These are phyloP conservation scores for Sporothrix globosa DNA, from an alignment of 2,329 filamentous ascomycete genomes.

Conservation along the genomic window DNA sequence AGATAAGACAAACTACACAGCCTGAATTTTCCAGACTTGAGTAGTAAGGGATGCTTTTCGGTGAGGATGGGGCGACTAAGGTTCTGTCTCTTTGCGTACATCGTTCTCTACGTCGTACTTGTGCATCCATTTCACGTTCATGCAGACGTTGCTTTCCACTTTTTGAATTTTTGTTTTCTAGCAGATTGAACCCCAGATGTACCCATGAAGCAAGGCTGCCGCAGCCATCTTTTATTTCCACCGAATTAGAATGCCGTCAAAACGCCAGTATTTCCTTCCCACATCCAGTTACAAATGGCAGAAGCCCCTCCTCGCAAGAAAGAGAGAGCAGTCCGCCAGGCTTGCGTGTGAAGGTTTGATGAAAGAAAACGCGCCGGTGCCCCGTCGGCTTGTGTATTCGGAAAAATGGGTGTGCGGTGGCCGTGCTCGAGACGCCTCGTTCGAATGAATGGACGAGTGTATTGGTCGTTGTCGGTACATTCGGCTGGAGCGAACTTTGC, in stretches of 20 bases:
- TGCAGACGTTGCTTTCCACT: constrained; percentile 24
- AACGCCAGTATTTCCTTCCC: constrained; percentile 30
- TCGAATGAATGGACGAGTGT: background rate
- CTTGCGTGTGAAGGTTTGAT: background rate
- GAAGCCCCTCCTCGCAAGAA: background rate
- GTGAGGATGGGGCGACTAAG: no score
- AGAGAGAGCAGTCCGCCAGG: background rate
- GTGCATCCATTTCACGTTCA: background rate
- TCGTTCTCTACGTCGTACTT: background rate
- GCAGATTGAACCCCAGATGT: constrained; percentile 28
- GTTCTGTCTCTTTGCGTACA: no score
- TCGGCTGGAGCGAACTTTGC: background rate
- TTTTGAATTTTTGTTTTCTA: constrained; percentile 32
- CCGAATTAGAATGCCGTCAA: constrained; percentile 20
- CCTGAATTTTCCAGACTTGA: no score
- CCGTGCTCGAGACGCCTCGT: background rate
- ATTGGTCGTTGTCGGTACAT: background rate
- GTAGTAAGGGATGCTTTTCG: no score
- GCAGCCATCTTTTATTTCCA: constrained; percentile 22
- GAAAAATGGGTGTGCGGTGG: background rate
- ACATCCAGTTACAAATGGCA: constrained; percentile 23
- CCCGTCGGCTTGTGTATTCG: constrained; percentile 4
- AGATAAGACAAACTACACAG: background rate
- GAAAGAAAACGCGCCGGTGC: constrained; percentile 9
- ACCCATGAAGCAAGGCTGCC: constrained; percentile 30